Evolutionary conservation across 345 rosid genomes (phyloP).

Genomic region (Angophora floribunda): DNA sequence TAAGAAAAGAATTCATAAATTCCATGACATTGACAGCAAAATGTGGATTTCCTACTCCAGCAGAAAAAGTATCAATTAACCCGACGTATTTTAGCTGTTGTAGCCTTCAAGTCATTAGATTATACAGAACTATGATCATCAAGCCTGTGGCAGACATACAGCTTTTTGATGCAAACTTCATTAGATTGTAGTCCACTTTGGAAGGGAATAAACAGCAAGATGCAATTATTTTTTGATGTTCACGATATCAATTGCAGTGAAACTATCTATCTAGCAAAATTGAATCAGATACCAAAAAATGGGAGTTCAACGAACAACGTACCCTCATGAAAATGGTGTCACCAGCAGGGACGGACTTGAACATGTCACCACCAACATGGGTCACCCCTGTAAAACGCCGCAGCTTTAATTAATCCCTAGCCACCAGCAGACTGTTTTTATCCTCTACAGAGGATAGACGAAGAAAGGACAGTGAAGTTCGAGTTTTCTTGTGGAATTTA

Average conservation of each 20-base stretch:
- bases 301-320: not conserved
- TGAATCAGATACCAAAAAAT: not conserved
- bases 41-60: not conserved
- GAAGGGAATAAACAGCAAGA: not conserved
- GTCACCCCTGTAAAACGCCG: conserved; percentile 25
- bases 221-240: not conserved
- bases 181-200: not conserved
- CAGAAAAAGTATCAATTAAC: not conserved
- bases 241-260: not conserved
- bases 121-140: not conserved
- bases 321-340: conserved; percentile 89
- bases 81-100: not conserved
- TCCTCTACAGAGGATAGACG: not conserved
- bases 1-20: not conserved
- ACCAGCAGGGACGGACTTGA: conserved; percentile 44
- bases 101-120: not conserved
- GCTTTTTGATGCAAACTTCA: not conserved
- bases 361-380: conserved; percentile 69
- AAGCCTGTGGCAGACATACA: not conserved
- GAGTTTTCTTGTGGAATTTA: not conserved
- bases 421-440: not conserved
- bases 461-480: not conserved
- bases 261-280: not conserved
- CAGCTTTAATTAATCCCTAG: not conserved
- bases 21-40: not conserved